phyloP scores from a whole-genome alignment of 129 eudicot species.

The Pseudognaphalium luteoalbum region DNA sequence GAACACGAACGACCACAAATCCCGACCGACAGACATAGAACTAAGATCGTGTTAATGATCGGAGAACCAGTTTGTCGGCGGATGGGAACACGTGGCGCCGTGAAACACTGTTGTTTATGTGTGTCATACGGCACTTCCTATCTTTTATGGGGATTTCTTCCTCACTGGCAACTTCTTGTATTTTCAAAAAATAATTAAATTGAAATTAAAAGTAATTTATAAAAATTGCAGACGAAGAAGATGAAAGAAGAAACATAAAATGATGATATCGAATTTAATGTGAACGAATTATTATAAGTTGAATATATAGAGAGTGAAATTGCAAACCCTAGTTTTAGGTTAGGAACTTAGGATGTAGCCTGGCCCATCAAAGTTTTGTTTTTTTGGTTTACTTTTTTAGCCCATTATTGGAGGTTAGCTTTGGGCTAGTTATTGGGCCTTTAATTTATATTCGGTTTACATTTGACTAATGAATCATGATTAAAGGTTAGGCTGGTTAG shows the following conservation, averaged over 20 bases:
- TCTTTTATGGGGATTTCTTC: slow-evolving; percentile 72
- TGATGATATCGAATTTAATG: neutral
- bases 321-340: neutral
- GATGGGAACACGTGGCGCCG: slow-evolving; percentile 48
- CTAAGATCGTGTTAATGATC: slow-evolving; percentile 20
- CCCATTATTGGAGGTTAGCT: neutral
- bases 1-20: slow-evolving; percentile 3
- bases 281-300: neutral
- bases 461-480: too few species aligned
- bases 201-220: neutral
- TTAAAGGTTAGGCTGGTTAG: too few species aligned
- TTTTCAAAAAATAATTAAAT: neutral
- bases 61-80: slow-evolving; percentile 37
- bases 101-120: slow-evolving; percentile 41
- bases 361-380: neutral
- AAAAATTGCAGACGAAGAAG: neutral
- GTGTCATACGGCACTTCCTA: slow-evolving; percentile 99
- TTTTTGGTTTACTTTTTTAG: neutral
- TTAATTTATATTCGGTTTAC: too few species aligned
- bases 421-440: too few species aligned
- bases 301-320: neutral
- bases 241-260: neutral
- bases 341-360: neutral
- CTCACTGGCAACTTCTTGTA: slow-evolving; percentile 46
- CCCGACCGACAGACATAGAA: slow-evolving; percentile 20